phyloP scores from a whole-genome alignment of 371 early-diverging fungal species.

The Apophysomyces elegans region DNA sequence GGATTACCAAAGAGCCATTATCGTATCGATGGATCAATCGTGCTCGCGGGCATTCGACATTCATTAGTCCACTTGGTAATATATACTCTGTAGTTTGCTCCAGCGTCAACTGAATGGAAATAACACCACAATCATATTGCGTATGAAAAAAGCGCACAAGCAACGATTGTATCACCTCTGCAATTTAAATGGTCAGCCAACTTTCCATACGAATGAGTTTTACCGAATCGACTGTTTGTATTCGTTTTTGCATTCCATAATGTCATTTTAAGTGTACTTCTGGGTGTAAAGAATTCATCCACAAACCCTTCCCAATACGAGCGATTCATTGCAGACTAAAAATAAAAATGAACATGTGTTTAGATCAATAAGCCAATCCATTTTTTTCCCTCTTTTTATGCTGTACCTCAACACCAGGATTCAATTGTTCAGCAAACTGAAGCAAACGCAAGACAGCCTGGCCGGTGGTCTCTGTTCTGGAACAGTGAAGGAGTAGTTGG shows the following conservation, averaged over 20 bases:
- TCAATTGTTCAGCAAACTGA: conserved; percentile 48
- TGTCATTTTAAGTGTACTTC: conserved; percentile 32
- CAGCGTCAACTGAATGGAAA: conserved; percentile 44
- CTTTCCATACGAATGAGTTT: conserved; percentile 11
- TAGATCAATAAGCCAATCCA: not conserved
- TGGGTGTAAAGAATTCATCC: conserved; percentile 37
- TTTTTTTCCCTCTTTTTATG: not conserved
- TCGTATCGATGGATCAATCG: conserved; percentile 42
- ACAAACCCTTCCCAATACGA: conserved; percentile 43
- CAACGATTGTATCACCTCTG: conserved; percentile 34
- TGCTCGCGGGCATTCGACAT: conserved; percentile 46
- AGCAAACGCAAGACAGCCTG: conserved; percentile 47
- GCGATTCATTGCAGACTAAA: conserved; percentile 24
- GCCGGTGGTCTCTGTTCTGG: conserved; percentile 18
- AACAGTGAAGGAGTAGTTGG: conserved; percentile 9
- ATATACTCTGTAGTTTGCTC: conserved; percentile 51
- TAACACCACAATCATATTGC: conserved; percentile 43
- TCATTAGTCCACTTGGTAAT: conserved; percentile 36
- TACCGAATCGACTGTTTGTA: conserved; percentile 36
- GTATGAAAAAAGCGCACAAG: conserved; percentile 44
- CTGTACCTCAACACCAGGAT: conserved; percentile 39
- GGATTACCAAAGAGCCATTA: conserved; percentile 40
- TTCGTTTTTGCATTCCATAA: conserved; percentile 28
- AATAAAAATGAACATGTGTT: conserved; percentile 9
- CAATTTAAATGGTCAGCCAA: conserved; percentile 1